Evolutionary conservation across 1,284 basidiomycete species (phyloP), one percentile per base, ranked within the genome.

Genomic region (Trichosporon sp.): DNA sequence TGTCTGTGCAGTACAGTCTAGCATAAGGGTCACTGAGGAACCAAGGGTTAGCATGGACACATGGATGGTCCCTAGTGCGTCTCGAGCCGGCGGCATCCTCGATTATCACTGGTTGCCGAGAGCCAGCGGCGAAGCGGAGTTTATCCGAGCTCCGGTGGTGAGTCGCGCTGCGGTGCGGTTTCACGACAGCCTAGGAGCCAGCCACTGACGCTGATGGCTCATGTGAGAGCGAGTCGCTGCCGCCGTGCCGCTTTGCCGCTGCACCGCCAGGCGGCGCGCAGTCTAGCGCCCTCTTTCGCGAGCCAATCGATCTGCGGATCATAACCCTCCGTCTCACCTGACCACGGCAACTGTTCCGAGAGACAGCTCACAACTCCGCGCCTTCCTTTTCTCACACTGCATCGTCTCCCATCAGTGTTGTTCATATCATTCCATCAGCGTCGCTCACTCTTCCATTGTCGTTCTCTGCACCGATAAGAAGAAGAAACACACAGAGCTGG

Each of bases 71-170:
- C n/a, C n/a, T n/a, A n/a, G n/a, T n/a, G n/a, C n/a, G n/a, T n/a
- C n/a, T 27, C 46, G 16, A 27, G 44, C 8, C 21, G 23, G 21
- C 14, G 16, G 8, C 23, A 21, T 8, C 27, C 27, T 16, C 27
- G 49, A 16, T 16, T 27, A 16, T 29, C 27, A n/a, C 16, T 29
- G 49, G 49, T 31, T 29, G 49, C 16, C 6, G 23, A 21, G 40
- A 6, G 6, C 8, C 14, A 44, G 19, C 14, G 8, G 27, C 49
- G 49, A 29, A 29, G 25, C 49, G 25, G 49, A 54, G 49, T 54
- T 54, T 54, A 54, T 54, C 49, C 49, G 49, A 54, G 49, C 49
- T 54, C 49, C 49, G 49, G n/a, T n/a, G 31, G 49, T 54, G 31
- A 31, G 49, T 27, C 5, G 27, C 25, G 19, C 25, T 27, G 19